These are phyloP conservation scores for Penicillium daleae DNA, from an alignment of 495 filamentous ascomycete species.

Conservation along the genomic window DNA sequence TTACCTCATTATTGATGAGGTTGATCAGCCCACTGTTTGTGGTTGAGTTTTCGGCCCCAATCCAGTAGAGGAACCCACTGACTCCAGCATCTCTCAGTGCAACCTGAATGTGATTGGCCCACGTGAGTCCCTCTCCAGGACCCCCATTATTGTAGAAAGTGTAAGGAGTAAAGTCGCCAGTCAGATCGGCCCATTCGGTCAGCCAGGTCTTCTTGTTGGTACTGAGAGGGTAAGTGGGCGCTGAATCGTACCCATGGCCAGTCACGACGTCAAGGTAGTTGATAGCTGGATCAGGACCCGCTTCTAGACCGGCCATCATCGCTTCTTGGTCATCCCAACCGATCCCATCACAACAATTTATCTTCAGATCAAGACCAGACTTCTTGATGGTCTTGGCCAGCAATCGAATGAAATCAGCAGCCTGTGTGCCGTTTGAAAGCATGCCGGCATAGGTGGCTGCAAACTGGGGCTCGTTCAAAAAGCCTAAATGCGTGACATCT, in stretches of 20 bases:
- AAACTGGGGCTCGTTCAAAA: conserved; percentile 60
- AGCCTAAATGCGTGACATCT: conserved; percentile 53
- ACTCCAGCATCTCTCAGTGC: conserved; percentile 41
- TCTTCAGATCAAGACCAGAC: not conserved
- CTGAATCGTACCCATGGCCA: not conserved
- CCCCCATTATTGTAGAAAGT: conserved; percentile 44
- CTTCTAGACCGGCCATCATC: conserved; percentile 1
- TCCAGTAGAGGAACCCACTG: conserved; percentile 57
- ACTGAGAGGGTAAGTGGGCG: not conserved
- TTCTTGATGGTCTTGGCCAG: conserved; percentile 37
- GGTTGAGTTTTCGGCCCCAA: conserved; percentile 32
- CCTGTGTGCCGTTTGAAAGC: conserved; percentile 47
- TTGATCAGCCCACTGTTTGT: conserved; percentile 8
- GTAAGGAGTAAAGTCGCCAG: conserved; percentile 46
- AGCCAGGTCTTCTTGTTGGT: conserved; percentile 47
- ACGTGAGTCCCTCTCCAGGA: conserved; percentile 55
- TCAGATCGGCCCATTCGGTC: conserved; percentile 56
- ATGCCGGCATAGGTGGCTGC: conserved; percentile 13
- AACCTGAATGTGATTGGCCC: conserved; percentile 55
- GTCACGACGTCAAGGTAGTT: conserved; percentile 4
- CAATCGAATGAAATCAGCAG: conserved; percentile 52
- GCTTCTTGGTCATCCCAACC: conserved; percentile 8
- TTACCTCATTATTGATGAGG: conserved; percentile 13
- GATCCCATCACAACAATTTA: conserved; percentile 9
- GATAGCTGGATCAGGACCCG: conserved; percentile 6